Percentiles rank a stretch among this genome's conserved stretches.
Conservation (phyloP, 2,329 filamentous ascomycete species). For the Periconia sp. region DNA sequence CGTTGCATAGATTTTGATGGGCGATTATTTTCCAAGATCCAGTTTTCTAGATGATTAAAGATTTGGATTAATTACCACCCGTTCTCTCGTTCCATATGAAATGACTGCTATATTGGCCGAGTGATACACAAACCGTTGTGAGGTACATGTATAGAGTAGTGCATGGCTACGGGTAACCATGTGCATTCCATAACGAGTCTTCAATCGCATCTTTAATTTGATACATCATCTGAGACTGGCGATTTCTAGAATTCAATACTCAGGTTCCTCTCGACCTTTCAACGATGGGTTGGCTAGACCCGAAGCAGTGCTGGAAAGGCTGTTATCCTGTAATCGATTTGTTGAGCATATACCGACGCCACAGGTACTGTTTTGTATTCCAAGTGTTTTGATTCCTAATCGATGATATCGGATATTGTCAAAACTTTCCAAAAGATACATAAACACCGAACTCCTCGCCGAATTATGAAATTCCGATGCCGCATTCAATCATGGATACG, state of each 20-base stretch:
- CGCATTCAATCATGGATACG: constrained; percentile 8
- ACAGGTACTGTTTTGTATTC: neutral
- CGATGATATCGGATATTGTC: constrained; percentile 32
- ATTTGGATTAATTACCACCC: neutral
- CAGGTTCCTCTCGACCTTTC: too few species aligned
- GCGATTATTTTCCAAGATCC: neutral
- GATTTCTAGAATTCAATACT: too few species aligned
- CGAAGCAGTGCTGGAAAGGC: neutral
- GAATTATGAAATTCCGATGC: constrained; percentile 21
- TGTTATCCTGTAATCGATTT: neutral
- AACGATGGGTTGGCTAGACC: too few species aligned
- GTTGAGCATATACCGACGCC: neutral
- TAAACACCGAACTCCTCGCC: constrained; percentile 40
- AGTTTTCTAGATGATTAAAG: neutral
- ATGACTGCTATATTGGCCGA: too few species aligned
- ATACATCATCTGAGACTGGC: too few species aligned
- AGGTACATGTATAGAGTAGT: too few species aligned
- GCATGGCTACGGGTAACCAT: too few species aligned
- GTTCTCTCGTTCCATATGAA: neutral
- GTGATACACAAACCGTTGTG: too few species aligned
- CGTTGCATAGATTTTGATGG: neutral
- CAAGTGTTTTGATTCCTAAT: constrained; percentile 15
- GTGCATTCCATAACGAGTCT: too few species aligned
- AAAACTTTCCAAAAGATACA: constrained; percentile 16
- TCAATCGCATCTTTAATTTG: too few species aligned